Percentiles rank a stretch among this genome's conserved stretches.
Evolutionary conservation across 352 stramenopile genomes (phyloP).

Genomic region (Phytophthora nicotianae): DNA sequence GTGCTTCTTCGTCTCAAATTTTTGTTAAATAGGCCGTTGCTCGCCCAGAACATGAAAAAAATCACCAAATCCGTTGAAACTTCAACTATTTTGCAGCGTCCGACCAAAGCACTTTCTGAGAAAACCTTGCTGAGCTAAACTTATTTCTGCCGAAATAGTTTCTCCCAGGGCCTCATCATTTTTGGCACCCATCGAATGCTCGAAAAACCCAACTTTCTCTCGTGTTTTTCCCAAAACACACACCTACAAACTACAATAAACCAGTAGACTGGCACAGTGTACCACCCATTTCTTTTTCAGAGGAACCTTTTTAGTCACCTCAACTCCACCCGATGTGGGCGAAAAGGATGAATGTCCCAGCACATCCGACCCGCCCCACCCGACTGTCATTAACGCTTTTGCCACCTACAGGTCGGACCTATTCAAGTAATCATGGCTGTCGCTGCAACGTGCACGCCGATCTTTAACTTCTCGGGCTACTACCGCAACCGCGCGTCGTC

Average conservation of each 20-base stretch:
- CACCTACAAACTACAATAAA: too few relatives aligned
- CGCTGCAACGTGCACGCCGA: slow-evolving; percentile 20
- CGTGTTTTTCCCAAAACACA: not conserved
- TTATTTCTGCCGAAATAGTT: not conserved
- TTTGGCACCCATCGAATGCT: not conserved
- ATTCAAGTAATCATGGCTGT: slow-evolving; percentile 16
- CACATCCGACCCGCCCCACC: not conserved
- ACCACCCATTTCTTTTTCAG: not conserved
- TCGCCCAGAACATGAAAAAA: not conserved
- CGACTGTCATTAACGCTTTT: slow-evolving; percentile 22
- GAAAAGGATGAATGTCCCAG: not conserved
- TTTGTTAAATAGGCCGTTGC: not conserved
- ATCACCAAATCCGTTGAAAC: not conserved
- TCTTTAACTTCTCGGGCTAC: slow-evolving; percentile 37
- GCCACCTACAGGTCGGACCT: slow-evolving; percentile 7
- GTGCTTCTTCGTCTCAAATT: not conserved
- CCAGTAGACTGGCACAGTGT: not conserved
- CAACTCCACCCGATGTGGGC: not conserved
- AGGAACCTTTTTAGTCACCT: not conserved
- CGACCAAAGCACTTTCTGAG: not conserved
- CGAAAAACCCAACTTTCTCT: not conserved
- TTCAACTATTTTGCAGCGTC: not conserved
- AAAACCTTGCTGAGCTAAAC: not conserved
- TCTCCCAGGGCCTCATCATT: not conserved
- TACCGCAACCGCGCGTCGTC: slow-evolving; percentile 35